phyloP scores from a whole-genome alignment of 2,329 filamentous ascomycete species.

The Emmonsiellopsis sp. region DNA sequence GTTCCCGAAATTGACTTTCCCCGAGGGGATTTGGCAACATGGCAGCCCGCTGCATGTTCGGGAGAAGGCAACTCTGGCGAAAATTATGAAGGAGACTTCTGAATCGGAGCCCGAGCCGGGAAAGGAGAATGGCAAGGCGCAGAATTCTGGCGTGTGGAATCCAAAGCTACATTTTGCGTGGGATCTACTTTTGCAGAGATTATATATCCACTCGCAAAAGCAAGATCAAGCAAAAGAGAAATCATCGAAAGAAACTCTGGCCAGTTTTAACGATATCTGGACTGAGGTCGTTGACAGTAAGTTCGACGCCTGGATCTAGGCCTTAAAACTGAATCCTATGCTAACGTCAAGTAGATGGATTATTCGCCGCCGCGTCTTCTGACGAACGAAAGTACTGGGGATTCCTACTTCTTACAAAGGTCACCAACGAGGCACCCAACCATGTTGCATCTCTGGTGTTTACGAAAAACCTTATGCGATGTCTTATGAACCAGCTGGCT shows the following conservation, averaged over 20 bases:
- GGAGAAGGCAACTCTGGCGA: conserved; percentile 60
- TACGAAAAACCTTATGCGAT: conserved; percentile 72
- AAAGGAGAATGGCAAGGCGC: conserved; percentile 20
- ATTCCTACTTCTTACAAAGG: conserved; percentile 75
- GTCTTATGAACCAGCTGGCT: conserved; percentile 72
- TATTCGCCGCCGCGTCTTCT: conserved; percentile 74
- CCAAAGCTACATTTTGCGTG: conserved; percentile 81
- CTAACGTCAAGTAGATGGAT: conserved; percentile 50
- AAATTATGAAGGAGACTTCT: conserved; percentile 64
- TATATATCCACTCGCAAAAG: conserved; percentile 21
- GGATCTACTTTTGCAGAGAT: conserved; percentile 59
- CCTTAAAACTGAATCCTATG: not conserved
- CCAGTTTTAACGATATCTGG: conserved; percentile 70
- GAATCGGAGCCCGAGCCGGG: conserved; percentile 20
- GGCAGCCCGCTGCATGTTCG: conserved; percentile 63
- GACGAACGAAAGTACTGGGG: conserved; percentile 87
- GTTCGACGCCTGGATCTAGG: conserved; percentile 29
- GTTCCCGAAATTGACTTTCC: conserved; percentile 57
- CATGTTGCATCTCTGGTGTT: conserved; percentile 56
- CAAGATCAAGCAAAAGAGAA: conserved; percentile 25
- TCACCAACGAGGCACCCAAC: conserved; percentile 48
- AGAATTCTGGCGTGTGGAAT: conserved; percentile 61
- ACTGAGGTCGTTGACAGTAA: conserved; percentile 74
- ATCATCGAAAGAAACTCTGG: conserved; percentile 27
- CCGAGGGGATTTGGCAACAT: conserved; percentile 62